Evolutionary conservation across 2,329 filamentous ascomycete genomes (phyloP).

Genomic region (Ceratocystis lukuohia): DNA sequence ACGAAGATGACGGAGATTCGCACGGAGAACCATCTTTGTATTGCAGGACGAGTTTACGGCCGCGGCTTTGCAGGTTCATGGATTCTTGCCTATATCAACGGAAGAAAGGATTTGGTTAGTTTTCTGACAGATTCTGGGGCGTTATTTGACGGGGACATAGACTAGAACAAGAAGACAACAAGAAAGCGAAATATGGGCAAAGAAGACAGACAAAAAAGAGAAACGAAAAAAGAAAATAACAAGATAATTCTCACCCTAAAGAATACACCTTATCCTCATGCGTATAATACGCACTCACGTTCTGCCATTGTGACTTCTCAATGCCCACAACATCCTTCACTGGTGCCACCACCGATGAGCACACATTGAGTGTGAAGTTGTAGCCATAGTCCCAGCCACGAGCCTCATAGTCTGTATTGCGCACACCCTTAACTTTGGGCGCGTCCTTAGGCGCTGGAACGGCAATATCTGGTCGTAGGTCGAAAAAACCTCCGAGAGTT

Average conservation of each 20-base stretch:
- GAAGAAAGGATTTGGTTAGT: conserved; percentile 3
- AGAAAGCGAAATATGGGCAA: background rate
- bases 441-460: conserved; percentile 31
- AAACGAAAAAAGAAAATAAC: conserved; percentile 14
- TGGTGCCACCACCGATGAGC: conserved; percentile 57
- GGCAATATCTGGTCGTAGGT: conserved; percentile 43
- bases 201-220: conserved; percentile 23
- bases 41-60: conserved; percentile 62
- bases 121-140: background rate
- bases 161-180: background rate
- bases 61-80: conserved; percentile 42
- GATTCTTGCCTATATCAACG: conserved; percentile 37
- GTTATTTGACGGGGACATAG: background rate
- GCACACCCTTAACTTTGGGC: conserved; percentile 30
- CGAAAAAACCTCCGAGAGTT: conserved; percentile 45
- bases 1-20: conserved; percentile 27
- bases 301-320: conserved; percentile 47
- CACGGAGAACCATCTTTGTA: conserved; percentile 69
- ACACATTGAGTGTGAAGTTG: conserved; percentile 78
- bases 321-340: conserved; percentile 52
- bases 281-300: conserved; percentile 68
- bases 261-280: conserved; percentile 53
- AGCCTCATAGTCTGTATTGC: conserved; percentile 44
- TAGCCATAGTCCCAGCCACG: conserved; percentile 63
- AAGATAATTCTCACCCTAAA: conserved; percentile 47